Evolutionary conservation across 2,329 filamentous ascomycete genomes (phyloP).

Genomic region (Paecilomyces fulvus): DNA sequence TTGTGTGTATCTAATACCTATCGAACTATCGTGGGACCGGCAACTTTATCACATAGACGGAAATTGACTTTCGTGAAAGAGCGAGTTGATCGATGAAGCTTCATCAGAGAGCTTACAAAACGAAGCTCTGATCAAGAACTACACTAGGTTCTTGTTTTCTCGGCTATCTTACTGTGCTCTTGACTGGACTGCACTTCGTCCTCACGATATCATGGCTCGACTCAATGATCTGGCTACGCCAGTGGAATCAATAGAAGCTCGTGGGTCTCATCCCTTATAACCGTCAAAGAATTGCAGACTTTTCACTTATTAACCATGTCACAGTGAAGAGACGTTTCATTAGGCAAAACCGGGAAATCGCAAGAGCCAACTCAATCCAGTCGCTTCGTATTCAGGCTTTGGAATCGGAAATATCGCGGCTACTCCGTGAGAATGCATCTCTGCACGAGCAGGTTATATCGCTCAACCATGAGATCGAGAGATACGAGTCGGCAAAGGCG

Average conservation of each 20-base stretch:
- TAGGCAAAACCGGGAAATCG: constrained; percentile 58
- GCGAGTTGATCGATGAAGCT: neutral
- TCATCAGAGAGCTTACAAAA: neutral
- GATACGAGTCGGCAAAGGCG: constrained; percentile 35
- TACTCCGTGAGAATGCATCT: constrained; percentile 53
- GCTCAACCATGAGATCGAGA: constrained; percentile 47
- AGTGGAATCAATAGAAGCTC: constrained; percentile 39
- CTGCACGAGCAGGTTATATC: constrained; percentile 52
- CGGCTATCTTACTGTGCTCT: neutral
- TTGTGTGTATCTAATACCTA: neutral
- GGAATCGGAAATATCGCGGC: constrained; percentile 52
- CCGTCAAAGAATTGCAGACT: neutral
- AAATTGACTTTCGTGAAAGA: neutral
- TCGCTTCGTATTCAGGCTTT: constrained; percentile 56
- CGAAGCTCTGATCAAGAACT: neutral
- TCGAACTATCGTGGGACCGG: neutral
- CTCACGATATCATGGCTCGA: constrained; percentile 36
- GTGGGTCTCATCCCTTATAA: constrained; percentile 26
- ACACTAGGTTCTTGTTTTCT: neutral
- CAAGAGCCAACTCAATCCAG: constrained; percentile 55
- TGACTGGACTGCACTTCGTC: neutral
- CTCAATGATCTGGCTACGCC: constrained; percentile 40
- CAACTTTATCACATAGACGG: neutral
- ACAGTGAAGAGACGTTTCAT: constrained; percentile 57
- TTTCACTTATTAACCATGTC: neutral